phyloP scores from a whole-genome alignment of 257 asterid genomes.

The Solanum sitiens region DNA sequence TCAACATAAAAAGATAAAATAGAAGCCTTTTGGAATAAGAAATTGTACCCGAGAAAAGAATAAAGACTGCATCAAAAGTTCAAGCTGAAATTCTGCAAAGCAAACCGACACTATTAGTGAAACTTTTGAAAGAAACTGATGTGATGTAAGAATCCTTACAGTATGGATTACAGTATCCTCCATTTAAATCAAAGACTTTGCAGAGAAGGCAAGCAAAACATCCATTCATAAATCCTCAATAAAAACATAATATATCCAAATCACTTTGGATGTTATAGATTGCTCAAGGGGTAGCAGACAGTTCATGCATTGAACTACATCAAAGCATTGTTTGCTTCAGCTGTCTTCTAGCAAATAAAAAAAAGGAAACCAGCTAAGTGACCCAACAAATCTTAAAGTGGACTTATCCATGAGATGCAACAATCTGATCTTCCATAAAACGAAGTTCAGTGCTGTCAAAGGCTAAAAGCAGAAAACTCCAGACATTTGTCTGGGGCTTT shows the following conservation, averaged over 20 bases:
- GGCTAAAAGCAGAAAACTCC: background rate
- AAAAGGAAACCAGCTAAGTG: background rate
- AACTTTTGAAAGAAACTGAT: background rate
- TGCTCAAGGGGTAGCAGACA: background rate
- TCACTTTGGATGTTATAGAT: background rate
- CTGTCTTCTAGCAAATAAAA: background rate
- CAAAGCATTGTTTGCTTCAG: background rate
- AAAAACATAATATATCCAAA: background rate
- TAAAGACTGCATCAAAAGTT: constrained; percentile 91
- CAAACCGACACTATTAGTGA: background rate
- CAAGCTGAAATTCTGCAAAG: constrained; percentile 93
- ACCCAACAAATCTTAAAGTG: background rate
- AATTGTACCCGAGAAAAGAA: constrained; percentile 74
- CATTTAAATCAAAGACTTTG: background rate
- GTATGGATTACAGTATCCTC: background rate
- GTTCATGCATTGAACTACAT: background rate
- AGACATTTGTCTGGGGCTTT: background rate
- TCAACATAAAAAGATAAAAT: background rate
- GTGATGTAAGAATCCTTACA: background rate
- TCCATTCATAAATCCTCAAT: background rate
- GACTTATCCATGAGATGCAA: background rate
- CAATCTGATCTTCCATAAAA: background rate
- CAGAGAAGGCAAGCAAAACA: background rate
- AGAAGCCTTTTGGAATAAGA: background rate
- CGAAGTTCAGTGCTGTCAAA: background rate